Base-by-base conservation (phyloP, 768 basidiomycete species). In the Panellus pusillus region DNA sequence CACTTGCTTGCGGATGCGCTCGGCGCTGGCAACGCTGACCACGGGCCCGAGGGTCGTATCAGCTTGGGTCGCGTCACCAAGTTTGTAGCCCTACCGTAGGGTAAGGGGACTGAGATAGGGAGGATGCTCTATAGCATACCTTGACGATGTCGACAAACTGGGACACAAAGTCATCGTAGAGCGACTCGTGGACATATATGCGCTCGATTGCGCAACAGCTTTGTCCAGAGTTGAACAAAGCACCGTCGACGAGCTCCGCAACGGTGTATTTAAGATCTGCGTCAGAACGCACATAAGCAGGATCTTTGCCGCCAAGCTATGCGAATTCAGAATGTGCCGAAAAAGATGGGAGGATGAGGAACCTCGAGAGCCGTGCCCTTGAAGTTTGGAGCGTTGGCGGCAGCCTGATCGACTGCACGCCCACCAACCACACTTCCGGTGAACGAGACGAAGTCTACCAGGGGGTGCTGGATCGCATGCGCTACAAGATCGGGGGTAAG, bases 161-260 rank as follows among this genome's bases (percentile, higher is more conserved):
- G 12, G 77, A 68, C 2, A 98, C 84, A 57, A 99, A 98, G 1
- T 72, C 66, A 47, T 93, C 91, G 65, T 85, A 97, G 3, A 95
- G 65, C 0, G 79, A 74, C 63, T 91, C 86, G 66, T 98, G 92
- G 24, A 98, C 96, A 68, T 98, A 98, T 38, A 99, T 93, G 15
- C 96, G 82, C 88, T 99, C 97, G 55, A 98, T 76, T 0, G 89
- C 84, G 65, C 96, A 98, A 70, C 96, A 98, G 59, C 93, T 95
- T 71, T 99, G 97, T 1, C 97, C 97, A 14, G 95, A 94, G 70
- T 98, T 98, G 78, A 93, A 99, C 72, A 95, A 86, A 4, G 93
- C 87, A 35, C 93, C 96, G 70, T 99, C 97, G 2, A 94, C 94
- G 3, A 98, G 80, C 63, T 98, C 88, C 19, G 82, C 79, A 12